Conservation (phyloP, 2,329 filamentous ascomycete species). For the Pseudocercospora crystallina region DNA sequence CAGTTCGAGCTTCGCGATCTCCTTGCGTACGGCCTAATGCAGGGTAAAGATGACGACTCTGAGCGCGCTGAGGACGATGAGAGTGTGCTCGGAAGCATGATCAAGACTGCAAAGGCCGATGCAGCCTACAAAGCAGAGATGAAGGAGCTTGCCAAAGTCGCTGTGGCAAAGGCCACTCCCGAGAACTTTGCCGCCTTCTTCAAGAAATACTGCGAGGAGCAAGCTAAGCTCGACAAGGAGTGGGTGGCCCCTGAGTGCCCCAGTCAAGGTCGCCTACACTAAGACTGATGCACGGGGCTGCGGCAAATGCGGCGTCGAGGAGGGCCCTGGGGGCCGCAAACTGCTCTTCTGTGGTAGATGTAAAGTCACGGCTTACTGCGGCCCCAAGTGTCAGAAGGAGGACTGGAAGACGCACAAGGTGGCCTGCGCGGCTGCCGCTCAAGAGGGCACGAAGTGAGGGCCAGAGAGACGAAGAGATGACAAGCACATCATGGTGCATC, state of each 20-base stretch:
- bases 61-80: too few relatives aligned
- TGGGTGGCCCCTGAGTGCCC: background rate
- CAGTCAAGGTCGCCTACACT: too few relatives aligned
- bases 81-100: too few relatives aligned
- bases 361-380: slow-evolving; percentile 1
- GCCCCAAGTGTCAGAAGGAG: slow-evolving; percentile 3
- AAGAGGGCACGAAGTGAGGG: background rate
- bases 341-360: slow-evolving; percentile 4
- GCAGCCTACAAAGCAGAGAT: too few relatives aligned
- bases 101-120: background rate
- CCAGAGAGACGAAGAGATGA: too few relatives aligned
- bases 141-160: background rate
- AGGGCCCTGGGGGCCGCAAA: background rate
- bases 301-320: background rate
- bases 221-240: background rate
- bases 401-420: slow-evolving; percentile 3
- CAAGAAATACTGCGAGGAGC: background rate
- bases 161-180: background rate
- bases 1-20: background rate
- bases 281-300: background rate
- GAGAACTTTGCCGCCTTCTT: slow-evolving; percentile 4
- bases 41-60: too few relatives aligned
- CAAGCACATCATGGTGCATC: too few relatives aligned
- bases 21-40: too few relatives aligned
- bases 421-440: too few relatives aligned